Base-by-base conservation (phyloP, 148 eudicot genomes). In the Fallopia convolvulus region DNA sequence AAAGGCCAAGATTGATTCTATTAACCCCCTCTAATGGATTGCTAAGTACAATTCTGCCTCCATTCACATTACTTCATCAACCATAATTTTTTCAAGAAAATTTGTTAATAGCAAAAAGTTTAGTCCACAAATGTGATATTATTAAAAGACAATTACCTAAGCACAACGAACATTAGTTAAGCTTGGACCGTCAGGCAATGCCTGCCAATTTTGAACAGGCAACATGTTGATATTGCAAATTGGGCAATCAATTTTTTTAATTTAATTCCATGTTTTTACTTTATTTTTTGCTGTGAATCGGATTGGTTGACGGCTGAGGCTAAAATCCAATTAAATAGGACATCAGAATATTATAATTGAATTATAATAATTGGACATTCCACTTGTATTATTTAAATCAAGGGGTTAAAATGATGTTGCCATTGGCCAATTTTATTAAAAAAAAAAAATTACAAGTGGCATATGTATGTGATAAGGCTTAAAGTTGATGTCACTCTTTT, bases 161-260 rank as follows among this genome's bases (percentile, higher is more conserved):
- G 3, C 12, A 61, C 70, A 26, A 17, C 70, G 70, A 61, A 26
- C 39, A 30, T 26, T 9, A 30, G 70, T 61, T 61, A 9, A 9
- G 70, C 70, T 61, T 61, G 70, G 17, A 13, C 36, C 70, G 70
- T 61, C 70, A 61, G 70, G 70, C 70, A 61, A 12, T 61, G 70
- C 36, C 70, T 2, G 36, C 39, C 6, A 23, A 14, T 26, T 20
- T 61, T 61, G 5, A 17, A 23, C 70, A 30, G 9, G 12, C 66
- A 8, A 52, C 17, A 52, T 52, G 56, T 21, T 20, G 21, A 58
- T 21, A 23, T 9, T 26, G 70, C 70, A 30, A 61, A 26, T 61
- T 61, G 33, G 18, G 2, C 30, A 23, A 61, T 58, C 30, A 58
- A 23, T 20, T 56, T n/a, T 56, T 20, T n/a, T 21, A 20, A 6